A percentile compares a stretch with the other conserved stretches of the same genome.
Evolutionary conservation across 2,329 filamentous ascomycete species (phyloP).

Genomic region (Diaporthe ilicicola): DNA sequence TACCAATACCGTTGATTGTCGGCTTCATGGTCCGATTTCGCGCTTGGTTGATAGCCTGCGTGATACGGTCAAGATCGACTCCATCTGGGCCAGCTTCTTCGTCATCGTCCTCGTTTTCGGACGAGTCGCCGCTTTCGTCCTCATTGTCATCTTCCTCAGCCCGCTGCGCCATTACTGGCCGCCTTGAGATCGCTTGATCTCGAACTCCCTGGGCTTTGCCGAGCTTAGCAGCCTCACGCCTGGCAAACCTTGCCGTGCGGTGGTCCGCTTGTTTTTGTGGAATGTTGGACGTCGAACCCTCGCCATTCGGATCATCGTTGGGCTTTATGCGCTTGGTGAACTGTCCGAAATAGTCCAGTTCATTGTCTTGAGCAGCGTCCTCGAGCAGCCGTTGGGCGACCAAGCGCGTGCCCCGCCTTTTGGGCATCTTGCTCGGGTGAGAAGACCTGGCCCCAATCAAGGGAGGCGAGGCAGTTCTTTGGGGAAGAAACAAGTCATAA

Average conservation of each 20-base stretch:
- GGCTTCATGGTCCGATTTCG: neutral
- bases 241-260: neutral
- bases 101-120: neutral
- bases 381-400: neutral
- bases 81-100: neutral
- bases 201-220: neutral
- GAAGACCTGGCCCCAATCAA: neutral
- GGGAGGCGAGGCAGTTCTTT: neutral
- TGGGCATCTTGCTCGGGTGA: conserved; percentile 10
- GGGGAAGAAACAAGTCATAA: neutral
- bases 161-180: neutral
- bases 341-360: conserved; percentile 18
- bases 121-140: neutral
- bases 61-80: conserved; percentile 9
- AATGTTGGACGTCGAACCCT: neutral
- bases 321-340: conserved; percentile 7
- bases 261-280: neutral
- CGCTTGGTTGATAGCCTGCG: conserved; percentile 22
- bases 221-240: neutral
- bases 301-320: neutral
- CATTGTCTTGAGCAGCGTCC: neutral
- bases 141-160: neutral
- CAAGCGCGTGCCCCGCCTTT: neutral
- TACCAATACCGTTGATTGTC: conserved; percentile 18
- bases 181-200: neutral